These are phyloP conservation scores for Geotrichum klebahnii DNA, from an alignment of 1,139 yeast genomes.

Conservation along the genomic window DNA sequence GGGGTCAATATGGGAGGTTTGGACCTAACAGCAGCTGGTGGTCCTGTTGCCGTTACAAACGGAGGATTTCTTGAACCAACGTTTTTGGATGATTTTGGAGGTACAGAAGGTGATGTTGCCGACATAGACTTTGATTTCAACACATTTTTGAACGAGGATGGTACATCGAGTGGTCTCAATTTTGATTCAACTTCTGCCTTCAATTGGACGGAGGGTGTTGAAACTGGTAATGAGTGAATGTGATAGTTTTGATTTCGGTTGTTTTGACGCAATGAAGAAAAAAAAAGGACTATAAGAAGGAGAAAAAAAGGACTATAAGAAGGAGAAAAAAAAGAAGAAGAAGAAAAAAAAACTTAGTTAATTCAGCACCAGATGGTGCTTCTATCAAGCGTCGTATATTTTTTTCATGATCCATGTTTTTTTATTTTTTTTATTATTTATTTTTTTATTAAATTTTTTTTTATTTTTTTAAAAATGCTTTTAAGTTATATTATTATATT, in stretches of 20 bases:
- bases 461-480: neutral
- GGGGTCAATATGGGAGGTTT: conserved; percentile 28
- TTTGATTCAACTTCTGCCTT: conserved; percentile 32
- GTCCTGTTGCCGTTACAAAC: conserved; percentile 16
- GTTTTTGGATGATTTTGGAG: conserved; percentile 35
- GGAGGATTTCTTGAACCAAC: conserved; percentile 30
- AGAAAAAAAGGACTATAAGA: neutral
- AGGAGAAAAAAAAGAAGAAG: neutral
- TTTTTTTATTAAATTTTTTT: conserved; percentile 15
- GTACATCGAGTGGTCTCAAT: conserved; percentile 27
- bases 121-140: conserved; percentile 40
- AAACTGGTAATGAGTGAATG: conserved; percentile 33
- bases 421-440: neutral
- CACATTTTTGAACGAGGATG: conserved; percentile 38
- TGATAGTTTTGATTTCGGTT: conserved; percentile 2
- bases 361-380: neutral
- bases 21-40: conserved; percentile 10
- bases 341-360: neutral
- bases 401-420: neutral
- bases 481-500: neutral
- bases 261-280: neutral
- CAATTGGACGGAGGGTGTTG: conserved; percentile 36
- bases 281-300: neutral
- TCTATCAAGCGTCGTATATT: too few relatives aligned
- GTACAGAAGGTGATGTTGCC: conserved; percentile 25